Conservation (phyloP, 176 grass and related monocot species). For the Oryza australiensis region DNA sequence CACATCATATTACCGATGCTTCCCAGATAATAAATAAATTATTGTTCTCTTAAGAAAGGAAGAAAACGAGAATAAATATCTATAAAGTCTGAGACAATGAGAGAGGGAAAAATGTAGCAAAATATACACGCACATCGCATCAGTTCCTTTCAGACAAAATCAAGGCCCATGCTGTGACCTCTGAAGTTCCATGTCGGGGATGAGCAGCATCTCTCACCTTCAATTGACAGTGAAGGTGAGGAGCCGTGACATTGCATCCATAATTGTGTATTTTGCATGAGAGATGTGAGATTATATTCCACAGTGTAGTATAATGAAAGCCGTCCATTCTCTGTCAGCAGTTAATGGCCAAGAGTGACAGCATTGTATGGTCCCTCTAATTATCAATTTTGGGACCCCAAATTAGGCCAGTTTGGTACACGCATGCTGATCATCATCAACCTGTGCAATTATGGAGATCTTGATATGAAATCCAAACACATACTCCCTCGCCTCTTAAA, state of each 20-base stretch:
- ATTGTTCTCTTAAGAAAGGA: not conserved
- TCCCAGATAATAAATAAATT: too few species aligned
- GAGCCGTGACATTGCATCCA: slow-evolving; percentile 5
- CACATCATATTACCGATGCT: too few species aligned
- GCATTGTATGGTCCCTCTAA: not conserved
- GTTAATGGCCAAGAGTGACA: not conserved
- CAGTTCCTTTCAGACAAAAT: slow-evolving; percentile 16
- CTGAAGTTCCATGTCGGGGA: slow-evolving; percentile 17
- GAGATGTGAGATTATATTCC: not conserved
- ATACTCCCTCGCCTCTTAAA: not conserved
- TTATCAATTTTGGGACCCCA: slow-evolving; percentile 12
- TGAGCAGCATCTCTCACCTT: slow-evolving; percentile 12
- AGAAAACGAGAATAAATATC: not conserved
- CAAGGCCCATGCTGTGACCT: slow-evolving; percentile 37
- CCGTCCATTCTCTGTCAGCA: not conserved
- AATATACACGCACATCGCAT: not conserved
- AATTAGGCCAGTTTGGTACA: slow-evolving; percentile 6
- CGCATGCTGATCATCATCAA: slow-evolving; percentile 7
- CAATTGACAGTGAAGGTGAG: slow-evolving; percentile 36
- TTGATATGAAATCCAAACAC: not conserved
- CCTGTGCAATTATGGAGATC: not conserved
- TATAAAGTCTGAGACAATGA: not conserved
- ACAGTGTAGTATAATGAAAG: slow-evolving; percentile 10
- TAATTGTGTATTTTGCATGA: slow-evolving; percentile 16
- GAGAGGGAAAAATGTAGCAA: not conserved